Evolutionary conservation across 306 rosid genomes (phyloP).

Genomic region (Astragalus glycyphyllos): DNA sequence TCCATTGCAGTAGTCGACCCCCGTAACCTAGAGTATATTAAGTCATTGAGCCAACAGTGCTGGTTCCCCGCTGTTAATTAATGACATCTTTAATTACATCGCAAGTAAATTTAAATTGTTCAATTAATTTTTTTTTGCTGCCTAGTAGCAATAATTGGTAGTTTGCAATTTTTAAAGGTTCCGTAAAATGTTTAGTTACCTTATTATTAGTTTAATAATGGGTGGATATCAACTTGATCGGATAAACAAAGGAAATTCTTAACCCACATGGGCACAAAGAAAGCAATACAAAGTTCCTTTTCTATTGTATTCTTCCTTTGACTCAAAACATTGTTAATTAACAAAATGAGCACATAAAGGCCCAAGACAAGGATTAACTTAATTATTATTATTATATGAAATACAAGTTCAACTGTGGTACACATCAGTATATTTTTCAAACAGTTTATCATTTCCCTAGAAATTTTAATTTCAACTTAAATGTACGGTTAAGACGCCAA

Average conservation of each 20-base stretch:
- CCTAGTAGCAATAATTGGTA: too few species aligned
- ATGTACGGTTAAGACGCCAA: background rate
- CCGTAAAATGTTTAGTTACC: too few species aligned
- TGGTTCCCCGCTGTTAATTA: too few species aligned
- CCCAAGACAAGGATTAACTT: background rate
- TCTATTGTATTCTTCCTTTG: background rate
- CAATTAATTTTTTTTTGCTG: background rate
- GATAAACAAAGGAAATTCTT: background rate
- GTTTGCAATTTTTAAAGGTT: too few species aligned
- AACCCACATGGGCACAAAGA: background rate
- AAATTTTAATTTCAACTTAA: background rate
- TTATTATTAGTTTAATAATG: too few species aligned
- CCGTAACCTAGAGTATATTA: too few species aligned
- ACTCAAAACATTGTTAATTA: conserved; percentile 5
- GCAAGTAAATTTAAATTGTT: too few species aligned
- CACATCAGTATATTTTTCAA: conserved; percentile 8
- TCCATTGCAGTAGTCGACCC: too few species aligned
- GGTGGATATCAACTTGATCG: too few species aligned
- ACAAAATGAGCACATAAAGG: background rate
- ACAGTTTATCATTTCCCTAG: background rate
- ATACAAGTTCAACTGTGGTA: background rate
- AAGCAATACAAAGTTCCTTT: background rate
- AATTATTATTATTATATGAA: background rate
- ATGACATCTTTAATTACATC: too few species aligned
- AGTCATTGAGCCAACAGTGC: too few species aligned